These are phyloP conservation scores for Paxillus ammoniavirescens DNA, from an alignment of 768 basidiomycete species.

Conservation along the genomic window DNA sequence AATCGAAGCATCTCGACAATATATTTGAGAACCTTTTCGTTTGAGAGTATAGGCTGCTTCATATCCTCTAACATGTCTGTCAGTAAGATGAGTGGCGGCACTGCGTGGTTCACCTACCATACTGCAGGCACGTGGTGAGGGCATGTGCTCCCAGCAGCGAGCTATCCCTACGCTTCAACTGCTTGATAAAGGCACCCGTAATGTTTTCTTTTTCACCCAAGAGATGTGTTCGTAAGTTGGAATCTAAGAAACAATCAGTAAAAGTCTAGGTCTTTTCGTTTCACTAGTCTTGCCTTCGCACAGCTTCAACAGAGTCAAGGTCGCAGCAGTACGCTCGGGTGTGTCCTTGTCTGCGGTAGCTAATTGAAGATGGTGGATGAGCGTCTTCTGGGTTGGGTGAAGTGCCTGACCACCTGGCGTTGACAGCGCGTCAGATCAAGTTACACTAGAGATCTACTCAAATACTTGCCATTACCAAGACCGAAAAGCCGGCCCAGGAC, in stretches of 20 bases:
- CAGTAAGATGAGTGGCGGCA: not conserved
- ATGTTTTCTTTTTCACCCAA: not conserved
- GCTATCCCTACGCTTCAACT: conserved; percentile 11
- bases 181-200: conserved; percentile 8
- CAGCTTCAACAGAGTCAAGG: conserved; percentile 12
- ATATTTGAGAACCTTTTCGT: conserved; percentile 4
- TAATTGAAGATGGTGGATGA: conserved; percentile 8
- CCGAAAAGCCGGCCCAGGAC: not conserved
- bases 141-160: conserved; percentile 18
- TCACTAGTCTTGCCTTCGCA: not conserved
- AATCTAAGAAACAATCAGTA: not conserved
- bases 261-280: not conserved
- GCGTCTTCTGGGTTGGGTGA: conserved; percentile 2
- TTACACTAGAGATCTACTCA: not conserved
- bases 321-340: conserved; percentile 14
- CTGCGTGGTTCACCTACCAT: not conserved
- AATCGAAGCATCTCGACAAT: conserved; percentile 24
- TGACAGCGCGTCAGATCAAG: not conserved
- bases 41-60: not conserved
- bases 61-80: conserved; percentile 1
- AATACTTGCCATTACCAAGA: not conserved
- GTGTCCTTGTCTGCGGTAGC: conserved; percentile 2
- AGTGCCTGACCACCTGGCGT: conserved; percentile 2
- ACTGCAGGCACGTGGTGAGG: conserved; percentile 8
- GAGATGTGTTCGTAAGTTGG: conserved; percentile 6